Evolutionary conservation across 106 monocot genomes (phyloP), one percentile per base, ranked within the genome.

Genomic region (Platanthera guangdongensis): DNA sequence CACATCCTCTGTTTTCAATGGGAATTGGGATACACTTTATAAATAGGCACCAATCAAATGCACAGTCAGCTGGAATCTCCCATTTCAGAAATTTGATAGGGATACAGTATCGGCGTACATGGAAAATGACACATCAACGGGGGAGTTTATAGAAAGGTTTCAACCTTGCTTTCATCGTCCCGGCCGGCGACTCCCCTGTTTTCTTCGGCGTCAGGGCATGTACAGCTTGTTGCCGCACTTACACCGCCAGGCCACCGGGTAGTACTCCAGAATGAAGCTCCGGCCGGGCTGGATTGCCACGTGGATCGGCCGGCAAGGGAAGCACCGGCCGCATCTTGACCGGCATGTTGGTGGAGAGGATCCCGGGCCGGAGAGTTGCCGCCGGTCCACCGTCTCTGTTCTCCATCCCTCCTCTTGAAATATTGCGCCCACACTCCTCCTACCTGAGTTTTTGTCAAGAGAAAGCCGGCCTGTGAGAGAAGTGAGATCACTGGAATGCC

Each of bases 221-320:
- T 77, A 90, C 70, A 90, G 83, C 70, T 82, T 79, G 74, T 80
- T 90, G 74, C 90, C 83, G 53, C 90, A 90, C 71, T 88, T 83
- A 79, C 90, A 90, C 1, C 90, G 82, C 90, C 90, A 90, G 0
- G 90, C 87, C 73, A 87, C 90, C 7, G 90, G 90, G 81, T 90
- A 90, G 85, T 90, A 90, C 57, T 89, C 86, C 8, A 77, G 57
- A 1, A 79, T 64, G 55, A 78, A 76, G 75, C 55, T 75, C 11
- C 50, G 30, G 13, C 90, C 90, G 19, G 90, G 88, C 10, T 80
- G 90, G 47, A 90, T 78, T 22, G 88, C 62, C 39, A 90, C 88
- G 85, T 86, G 88, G 21, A 90, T 80, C 9, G 90, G 76, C 9
- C 75, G 18, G 88, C 90, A 90, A 4, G 88, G 90, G 59, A 21